These are phyloP conservation scores for Tribonema minus DNA, from an alignment of 108 stramenopile genomes.

Conservation along the genomic window DNA sequence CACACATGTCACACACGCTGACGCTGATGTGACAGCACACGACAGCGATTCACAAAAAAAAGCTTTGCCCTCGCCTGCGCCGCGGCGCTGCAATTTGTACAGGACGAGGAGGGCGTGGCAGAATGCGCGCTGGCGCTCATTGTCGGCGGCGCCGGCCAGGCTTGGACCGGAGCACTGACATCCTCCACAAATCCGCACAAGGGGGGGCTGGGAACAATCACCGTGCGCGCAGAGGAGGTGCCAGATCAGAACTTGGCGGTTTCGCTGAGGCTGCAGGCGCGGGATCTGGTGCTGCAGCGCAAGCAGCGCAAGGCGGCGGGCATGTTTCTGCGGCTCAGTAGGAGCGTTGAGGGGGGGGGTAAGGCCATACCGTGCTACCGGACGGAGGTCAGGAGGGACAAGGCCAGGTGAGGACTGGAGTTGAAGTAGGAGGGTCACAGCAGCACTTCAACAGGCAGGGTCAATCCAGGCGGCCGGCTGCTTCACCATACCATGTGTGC, in stretches of 20 bases:
- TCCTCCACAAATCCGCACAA: background rate
- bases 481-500: background rate
- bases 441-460: too few relatives aligned
- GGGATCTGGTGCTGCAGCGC: background rate
- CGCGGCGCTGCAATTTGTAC: background rate
- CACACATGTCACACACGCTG: too few relatives aligned
- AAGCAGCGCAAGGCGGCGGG: background rate
- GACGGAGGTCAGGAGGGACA: slow-evolving; percentile 39
- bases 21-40: too few relatives aligned
- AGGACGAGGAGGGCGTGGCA: slow-evolving; percentile 11
- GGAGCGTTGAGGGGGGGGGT: background rate
- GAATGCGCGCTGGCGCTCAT: slow-evolving; percentile 19
- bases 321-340: slow-evolving; percentile 18
- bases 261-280: background rate
- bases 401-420: too few relatives aligned
- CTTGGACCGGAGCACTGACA: slow-evolving; percentile 1
- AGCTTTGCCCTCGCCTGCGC: too few relatives aligned
- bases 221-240: slow-evolving; percentile 5
- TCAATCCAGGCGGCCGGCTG: too few relatives aligned
- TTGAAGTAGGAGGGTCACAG: too few relatives aligned
- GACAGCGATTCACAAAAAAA: too few relatives aligned
- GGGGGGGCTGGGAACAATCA: background rate
- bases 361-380: slow-evolving; percentile 41
- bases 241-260: background rate
- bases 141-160: slow-evolving; percentile 2